Base-by-base conservation (phyloP, 495 filamentous ascomycete genomes). In the Cladorrhinum samala region DNA sequence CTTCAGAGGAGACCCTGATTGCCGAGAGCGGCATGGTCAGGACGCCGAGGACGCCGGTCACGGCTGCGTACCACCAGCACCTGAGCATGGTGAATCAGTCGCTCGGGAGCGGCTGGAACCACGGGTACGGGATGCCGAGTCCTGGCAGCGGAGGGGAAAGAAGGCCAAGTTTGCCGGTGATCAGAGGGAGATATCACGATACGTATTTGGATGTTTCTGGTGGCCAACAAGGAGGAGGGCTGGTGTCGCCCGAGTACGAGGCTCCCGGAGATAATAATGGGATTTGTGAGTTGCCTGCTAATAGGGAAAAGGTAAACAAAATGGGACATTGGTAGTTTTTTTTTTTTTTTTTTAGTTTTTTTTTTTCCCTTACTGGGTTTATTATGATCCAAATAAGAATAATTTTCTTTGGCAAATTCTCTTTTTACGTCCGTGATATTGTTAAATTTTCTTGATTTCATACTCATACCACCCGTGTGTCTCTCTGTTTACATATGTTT, bases 1-100 rank as follows among this genome's bases (percentile, higher is more conserved):
- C 45, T 9, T 25, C 24, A 18, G 45, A 16, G 13, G 14, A 16
- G 16, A 27, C 45, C 17, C 24, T 23, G 6, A 6, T 33, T n/a
- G 27, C 6, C 6, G 27, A 33, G 27, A 33, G 4, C 17, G 24
- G n/a, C 24, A 40, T 18, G 13, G 27, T 36, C 14, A 45, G 52
- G 13, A 49, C 54, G 2, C 42, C 49, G 2, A 47, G 38, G 14
- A 46, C 42, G 16, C 23, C 48, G 1, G 18, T 33, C 4, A 46
- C 36, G 3, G 44, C 44, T 20, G 49, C 42, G 9, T 55, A 55
- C 27, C 46, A 50, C 23, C 38, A 55, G 18, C 46, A 55, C 9
- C 17, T 41, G 11, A 27, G 16, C 14, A 24, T 42, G 27, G 19
- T 21, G 9, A 37, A 49, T 27, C 30, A 24, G 30, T 21, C 27